Base-by-base conservation (phyloP, 2,329 filamentous ascomycete species). In the Fusarium sp. region DNA sequence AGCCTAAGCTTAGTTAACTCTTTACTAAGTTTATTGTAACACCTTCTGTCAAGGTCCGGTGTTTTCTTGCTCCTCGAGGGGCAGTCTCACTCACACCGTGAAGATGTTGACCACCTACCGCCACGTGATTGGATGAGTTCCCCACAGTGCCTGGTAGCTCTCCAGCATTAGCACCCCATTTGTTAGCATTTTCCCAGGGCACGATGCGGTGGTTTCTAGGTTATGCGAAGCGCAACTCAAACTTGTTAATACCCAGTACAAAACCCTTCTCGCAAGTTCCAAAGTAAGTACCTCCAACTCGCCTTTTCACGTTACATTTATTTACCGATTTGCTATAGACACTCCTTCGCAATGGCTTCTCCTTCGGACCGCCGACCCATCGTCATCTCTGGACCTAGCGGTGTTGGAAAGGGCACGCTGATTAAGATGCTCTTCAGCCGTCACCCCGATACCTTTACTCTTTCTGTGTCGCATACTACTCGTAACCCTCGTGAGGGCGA, bases 401-500 rank as follows among this genome's bases (percentile, higher is more conserved):
- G 93, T 80, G 90, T 93, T 53, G 93, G 93, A 75, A 96, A 96
- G 84, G 93, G 92, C 77, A 96, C 93, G 24, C 90, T 95, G 71
- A 91, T 93, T 82, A 91, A 91, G 79, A 86, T 89, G 55, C 90
- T 95, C 55, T 92, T 94, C 80, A 84, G 87, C 50, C 77, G 79
- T 65, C 84, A 88, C 81, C 85, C 85, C 28, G 84, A 87, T 51
- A 82, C 80, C 59, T 88, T 88, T 72, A 82, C 86, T 15, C 84
- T 89, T n/a, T 88, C 88, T 60, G 87, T 91, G 61, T 89, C 88
- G 72, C 92, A 97, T 86, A 97, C 95, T 6, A 97, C 95, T 28
- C 91, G 95, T 24, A 77, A 83, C 5, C 95, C 95, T 7, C 91
- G 95, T n/a, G 84, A 88, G 3, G 93, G 92, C 76, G 95, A 98